Base-by-base conservation (phyloP, 225 moss, liverwort and hornwort species). In the Bryum argenteum region DNA sequence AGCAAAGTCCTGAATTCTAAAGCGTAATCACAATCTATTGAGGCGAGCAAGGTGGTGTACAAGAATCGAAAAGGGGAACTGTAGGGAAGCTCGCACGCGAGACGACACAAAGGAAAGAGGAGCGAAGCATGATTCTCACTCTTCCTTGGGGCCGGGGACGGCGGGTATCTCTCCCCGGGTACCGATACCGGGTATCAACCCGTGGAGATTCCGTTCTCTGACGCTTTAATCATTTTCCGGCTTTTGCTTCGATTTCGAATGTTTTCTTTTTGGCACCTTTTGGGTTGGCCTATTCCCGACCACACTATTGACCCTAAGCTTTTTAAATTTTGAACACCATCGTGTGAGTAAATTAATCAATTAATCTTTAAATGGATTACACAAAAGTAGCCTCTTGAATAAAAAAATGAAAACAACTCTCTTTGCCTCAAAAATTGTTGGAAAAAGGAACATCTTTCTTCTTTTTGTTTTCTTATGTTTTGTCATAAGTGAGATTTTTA, bases 281-380 rank as follows among this genome's bases (percentile, higher is more conserved):
- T 16, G 45, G 65, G 73, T 64, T 73, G 55, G 73, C 55, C 73
- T 65, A 65, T 73, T 57, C 73, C 73, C 56, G 73, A 73, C 73
- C 73, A 55, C 73, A 28, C 15, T 15, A 17, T 26, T 22, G 58
- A 48, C 50, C 51, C 18, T 28, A 28, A n/a, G 26, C 6, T 61
- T 61, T 41, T 58, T 5, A 58, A 70, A 58, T 47, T 58, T 53
- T 7, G 6, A 24, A 16, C 5, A 8, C 11, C 8, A 51, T 48
- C 28, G 3, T 45, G 28, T 24, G 18, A 50, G 24, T 65, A 18
- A 11, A 9, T 18, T 2, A 28, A 70, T 45, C 3, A 24, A 33
- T 2, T 19, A 15, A 9, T 59, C 24, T 9, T 8, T 7, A 17
- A 3, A 23, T 8, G 0, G 23, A 2, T 2, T 26, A 26, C 26